Evolutionary conservation across 2,329 filamentous ascomycete species (phyloP), one percentile per base, ranked within the genome.

Genomic region (Conoideocrella luteorostrata): DNA sequence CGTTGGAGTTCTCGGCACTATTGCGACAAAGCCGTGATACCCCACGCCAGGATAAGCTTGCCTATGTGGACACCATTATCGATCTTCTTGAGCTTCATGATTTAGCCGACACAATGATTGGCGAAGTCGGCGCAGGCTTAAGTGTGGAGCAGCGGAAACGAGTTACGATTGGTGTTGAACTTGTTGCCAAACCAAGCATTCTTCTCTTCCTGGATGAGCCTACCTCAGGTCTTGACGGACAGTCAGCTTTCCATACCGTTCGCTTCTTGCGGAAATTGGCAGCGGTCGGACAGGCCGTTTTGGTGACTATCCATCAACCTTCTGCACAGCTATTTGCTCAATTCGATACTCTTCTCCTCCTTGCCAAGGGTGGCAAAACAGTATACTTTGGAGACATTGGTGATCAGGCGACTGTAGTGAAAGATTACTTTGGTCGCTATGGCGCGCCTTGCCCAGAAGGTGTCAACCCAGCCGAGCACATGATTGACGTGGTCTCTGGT

Each of bases 61-160:
- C 74, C 4, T 91, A 91, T 50, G 86, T 90, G 7, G 77, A 88
- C 39, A 84, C 86, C 47, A 84, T 91, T 30, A 86, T 93, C 54
- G 84, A 87, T 52, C 62, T 76, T 0, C 56, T 77, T 1, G 72
- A 75, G 46, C 63, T 77, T 4, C 61, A 68, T 30, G 67, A 72
- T n/a, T 56, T 75, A 4, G 66, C 64, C 2, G 64, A 76, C 41
- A 71, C 71, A 0, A 56, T 76, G 0, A 71, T 77, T 21, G 72
- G 72, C 1, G 48, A 57, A 7, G 56, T 68, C 2, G 85, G 84
- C 38, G 62, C 63, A 4, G 70, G 71, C 1, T 47, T 82, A 11
- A 76, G 71, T 29, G 68, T 74, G 2, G 72, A 76, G 46, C 72
- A 76, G 56, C 64, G 71, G 30, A 76, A 76, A 58, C 67, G 70